Base-by-base conservation (phyloP, 371 early-diverging fungal species). In the Paramicrosporidium saccamoebae region DNA sequence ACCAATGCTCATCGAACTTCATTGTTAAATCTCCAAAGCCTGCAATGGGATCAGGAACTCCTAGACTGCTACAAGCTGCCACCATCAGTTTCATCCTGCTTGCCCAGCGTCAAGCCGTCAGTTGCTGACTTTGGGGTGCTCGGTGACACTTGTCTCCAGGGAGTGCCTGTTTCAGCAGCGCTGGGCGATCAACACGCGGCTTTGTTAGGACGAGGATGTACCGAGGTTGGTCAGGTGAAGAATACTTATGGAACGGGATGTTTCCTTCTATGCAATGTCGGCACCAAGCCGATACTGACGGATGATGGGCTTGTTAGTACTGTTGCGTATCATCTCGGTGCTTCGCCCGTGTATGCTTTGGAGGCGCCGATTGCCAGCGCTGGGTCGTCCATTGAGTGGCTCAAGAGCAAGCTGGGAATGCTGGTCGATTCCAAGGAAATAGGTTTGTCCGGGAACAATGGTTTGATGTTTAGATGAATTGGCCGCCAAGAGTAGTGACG, bases 151-250 rank as follows among this genome's bases (percentile, higher is more conserved):
- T 50, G 66, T 18, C 42, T 60, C 18, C 34, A 41, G 36, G 68
- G 60, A 12, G 31, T 71, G 1, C 64, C 73, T 1, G 52, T 79
- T 7, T 46, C 65, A 15, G 78, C 77, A 3, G 66, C 71, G 37
- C 41, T 86, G 14, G 92, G 92, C 10, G 92, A 90, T 46, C 92
- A 90, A 38, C 92, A 90, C 37, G 82, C 88, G 2, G 86, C 92
- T 3, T 46, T 82, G 19, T 78, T 90, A 4, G 92, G 92, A 5
- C 92, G 86, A 35, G 55, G 58, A 30, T 86, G 92, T 41, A 71
- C 79, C 37, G 32, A 55, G 12, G 44, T 50, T 0, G 86, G 90
- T 2, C 61, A 69, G 33, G 68, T 68, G 20, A 90, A 90, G 50
- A 84, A 78, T 48, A 90, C 92, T 4, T 73, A 81, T 43, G 92